Base-by-base conservation (phyloP, 2,329 filamentous ascomycete species). In the Fusarium sambucinum region DNA sequence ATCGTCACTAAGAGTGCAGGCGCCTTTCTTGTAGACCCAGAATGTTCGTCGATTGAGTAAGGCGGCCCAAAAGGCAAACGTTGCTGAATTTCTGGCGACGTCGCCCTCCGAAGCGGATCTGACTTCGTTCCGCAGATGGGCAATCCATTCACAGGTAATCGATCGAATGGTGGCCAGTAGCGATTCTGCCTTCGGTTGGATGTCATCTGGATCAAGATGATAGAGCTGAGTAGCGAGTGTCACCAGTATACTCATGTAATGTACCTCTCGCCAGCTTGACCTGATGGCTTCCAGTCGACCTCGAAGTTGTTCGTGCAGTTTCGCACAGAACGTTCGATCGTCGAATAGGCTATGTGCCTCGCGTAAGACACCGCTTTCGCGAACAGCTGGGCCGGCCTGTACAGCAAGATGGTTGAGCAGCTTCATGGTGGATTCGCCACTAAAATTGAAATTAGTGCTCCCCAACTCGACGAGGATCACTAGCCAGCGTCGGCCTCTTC, bases 391-490 rank as follows among this genome's bases (percentile, higher is more conserved):
- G 0, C 90, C 90, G 2, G 80, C 82, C 65, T 92, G 85, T 0
- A 85, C 63, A 0, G 83, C 78, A 1, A 92, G 76, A 11, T 86
- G 84, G 2, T 78, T 77, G 2, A 92, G 72, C 0, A 90, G 67
- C 0, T 78, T 60, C 30, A 80, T 80, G 0, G 85, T 86, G 1
- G 83, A 80, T 30, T 86, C 81, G 1, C 82, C 83, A 30, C 85
- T 87, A 63, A 92, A 87, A 63, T 91, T 90, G 5, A 93, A 52
- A 60, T 86, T 76, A 0, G 84, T 81, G 0, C 83, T 82, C 0
- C 80, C 85, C 6, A 89, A 63, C 61, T 89, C 86, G 0, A 80
- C 73, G 0, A 87, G 71, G 0, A 89, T 77, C 1, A 78, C 76
- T 0, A 80, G 69, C 87, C 86, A 89, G 1, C 86, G 80, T 0